Percentiles rank a stretch among this genome's conserved stretches.
Conservation (phyloP, 192 early-diverging fungal species). For the Phlyctochytrium planicorne region DNA sequence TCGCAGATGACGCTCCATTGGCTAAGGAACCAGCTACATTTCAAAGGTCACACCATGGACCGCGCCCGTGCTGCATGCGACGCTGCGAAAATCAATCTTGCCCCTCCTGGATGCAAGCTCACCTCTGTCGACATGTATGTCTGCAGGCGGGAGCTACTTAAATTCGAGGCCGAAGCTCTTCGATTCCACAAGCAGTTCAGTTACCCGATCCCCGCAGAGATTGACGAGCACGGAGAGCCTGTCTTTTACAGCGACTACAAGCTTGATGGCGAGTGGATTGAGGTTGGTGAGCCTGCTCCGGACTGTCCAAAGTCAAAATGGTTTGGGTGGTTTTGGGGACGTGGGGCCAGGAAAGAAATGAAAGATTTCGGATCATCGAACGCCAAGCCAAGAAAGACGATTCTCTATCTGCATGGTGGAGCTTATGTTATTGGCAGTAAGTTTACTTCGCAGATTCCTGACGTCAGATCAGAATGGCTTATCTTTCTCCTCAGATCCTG, state of each 20-base stretch:
- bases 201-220: constrained; percentile 28
- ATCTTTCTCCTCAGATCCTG: neutral
- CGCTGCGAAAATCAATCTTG: neutral
- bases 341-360: neutral
- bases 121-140: constrained; percentile 12
- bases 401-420: constrained; percentile 44
- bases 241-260: constrained; percentile 20
- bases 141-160: constrained; percentile 12
- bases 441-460: neutral
- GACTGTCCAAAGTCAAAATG: constrained; percentile 10
- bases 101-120: constrained; percentile 14
- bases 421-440: constrained; percentile 38
- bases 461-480: no score
- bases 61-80: constrained; percentile 14
- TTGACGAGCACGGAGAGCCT: constrained; percentile 7
- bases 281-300: neutral
- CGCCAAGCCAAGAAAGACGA: constrained; percentile 19
- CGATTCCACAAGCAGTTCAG: constrained; percentile 10
- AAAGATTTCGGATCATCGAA: neutral
- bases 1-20: constrained; percentile 26
- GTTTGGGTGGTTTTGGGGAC: neutral
- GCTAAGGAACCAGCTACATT: constrained; percentile 23
- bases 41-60: constrained; percentile 17
- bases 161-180: constrained; percentile 27
- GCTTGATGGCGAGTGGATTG: constrained; percentile 43